These are phyloP conservation scores for Cercospora zeae-maydis DNA, from an alignment of 2,329 filamentous ascomycete genomes.

Conservation along the genomic window DNA sequence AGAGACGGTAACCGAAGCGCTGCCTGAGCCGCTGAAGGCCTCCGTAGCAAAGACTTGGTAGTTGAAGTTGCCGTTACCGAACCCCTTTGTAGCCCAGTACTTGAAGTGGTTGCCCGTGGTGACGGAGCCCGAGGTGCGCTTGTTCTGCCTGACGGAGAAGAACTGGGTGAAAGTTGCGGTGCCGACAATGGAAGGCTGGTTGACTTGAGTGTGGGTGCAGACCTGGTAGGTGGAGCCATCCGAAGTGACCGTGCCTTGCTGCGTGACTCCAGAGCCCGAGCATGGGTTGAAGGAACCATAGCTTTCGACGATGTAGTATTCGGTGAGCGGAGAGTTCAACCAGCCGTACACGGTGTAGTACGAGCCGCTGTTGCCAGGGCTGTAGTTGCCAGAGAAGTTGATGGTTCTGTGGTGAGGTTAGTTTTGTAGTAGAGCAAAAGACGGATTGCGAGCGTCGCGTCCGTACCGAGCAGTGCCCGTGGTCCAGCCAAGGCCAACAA, in stretches of 20 bases:
- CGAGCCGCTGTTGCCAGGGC: slow-evolving; percentile 37
- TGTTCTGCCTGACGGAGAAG: slow-evolving; percentile 51
- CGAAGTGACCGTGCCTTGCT: slow-evolving; percentile 50
- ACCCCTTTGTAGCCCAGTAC: slow-evolving; percentile 43
- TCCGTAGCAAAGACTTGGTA: slow-evolving; percentile 21
- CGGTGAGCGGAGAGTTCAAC: slow-evolving; percentile 51
- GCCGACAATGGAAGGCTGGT: slow-evolving; percentile 48
- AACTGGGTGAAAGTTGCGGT: slow-evolving; percentile 53
- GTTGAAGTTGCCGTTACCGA: slow-evolving; percentile 10
- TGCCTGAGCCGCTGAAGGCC: slow-evolving; percentile 13
- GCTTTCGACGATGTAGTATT: slow-evolving; percentile 54
- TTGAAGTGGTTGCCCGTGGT: slow-evolving; percentile 52
- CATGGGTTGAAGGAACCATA: slow-evolving; percentile 48
- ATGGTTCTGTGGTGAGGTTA: slow-evolving; percentile 19
- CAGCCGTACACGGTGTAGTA: slow-evolving; percentile 59
- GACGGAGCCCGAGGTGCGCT: slow-evolving; percentile 52
- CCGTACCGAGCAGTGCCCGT: slow-evolving; percentile 16
- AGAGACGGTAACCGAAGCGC: slow-evolving; percentile 14
- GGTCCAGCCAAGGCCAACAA: slow-evolving; percentile 57
- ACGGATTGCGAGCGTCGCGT: too few species aligned
- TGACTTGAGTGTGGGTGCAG: slow-evolving; percentile 47
- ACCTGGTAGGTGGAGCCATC: slow-evolving; percentile 55
- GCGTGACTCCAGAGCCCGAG: slow-evolving; percentile 42
- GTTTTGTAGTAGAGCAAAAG: too few species aligned
- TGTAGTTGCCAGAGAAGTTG: slow-evolving; percentile 22